These are phyloP conservation scores for Russula vinacea DNA, from an alignment of 768 basidiomycete species.

Conservation along the genomic window DNA sequence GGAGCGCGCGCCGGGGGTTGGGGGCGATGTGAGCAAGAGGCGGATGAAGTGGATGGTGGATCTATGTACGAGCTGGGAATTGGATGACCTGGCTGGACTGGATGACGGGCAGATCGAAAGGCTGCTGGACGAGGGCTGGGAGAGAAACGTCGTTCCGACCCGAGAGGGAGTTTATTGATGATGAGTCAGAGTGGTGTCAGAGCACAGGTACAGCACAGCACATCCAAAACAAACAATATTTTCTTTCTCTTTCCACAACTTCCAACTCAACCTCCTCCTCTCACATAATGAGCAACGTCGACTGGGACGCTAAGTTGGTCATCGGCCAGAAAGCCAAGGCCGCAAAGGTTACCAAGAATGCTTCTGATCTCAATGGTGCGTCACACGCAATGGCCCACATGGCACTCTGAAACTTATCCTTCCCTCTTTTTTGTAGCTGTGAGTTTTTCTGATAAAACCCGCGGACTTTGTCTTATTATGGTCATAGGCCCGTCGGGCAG, in stretches of 20 bases:
- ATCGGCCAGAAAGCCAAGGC: constrained; percentile 66
- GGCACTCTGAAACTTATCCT: constrained; percentile 29
- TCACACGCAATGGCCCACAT: not conserved
- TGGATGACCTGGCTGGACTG: constrained; percentile 74
- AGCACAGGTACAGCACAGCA: not conserved
- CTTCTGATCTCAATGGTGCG: constrained; percentile 55
- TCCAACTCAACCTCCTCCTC: not conserved
- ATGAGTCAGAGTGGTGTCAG: constrained; percentile 20
- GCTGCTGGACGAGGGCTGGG: constrained; percentile 86
- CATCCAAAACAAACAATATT: not conserved
- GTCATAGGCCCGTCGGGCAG: constrained; percentile 66
- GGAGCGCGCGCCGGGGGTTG: constrained; percentile 77
- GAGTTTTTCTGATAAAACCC: constrained; percentile 7
- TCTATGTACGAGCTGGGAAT: constrained; percentile 79
- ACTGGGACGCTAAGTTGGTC: constrained; percentile 71
- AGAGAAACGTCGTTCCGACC: constrained; percentile 51
- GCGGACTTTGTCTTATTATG: constrained; percentile 9
- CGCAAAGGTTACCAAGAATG: constrained; percentile 62
- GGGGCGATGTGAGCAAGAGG: constrained; percentile 67
- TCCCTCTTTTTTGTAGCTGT: constrained; percentile 24
- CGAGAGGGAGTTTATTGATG: constrained; percentile 36
- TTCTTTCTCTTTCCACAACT: constrained; percentile 15
- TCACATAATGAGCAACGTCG: constrained; percentile 38
- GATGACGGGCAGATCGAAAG: constrained; percentile 61
- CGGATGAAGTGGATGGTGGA: constrained; percentile 93